Base-by-base conservation (phyloP, 2,329 filamentous ascomycete species). In the Penicillium italicum region DNA sequence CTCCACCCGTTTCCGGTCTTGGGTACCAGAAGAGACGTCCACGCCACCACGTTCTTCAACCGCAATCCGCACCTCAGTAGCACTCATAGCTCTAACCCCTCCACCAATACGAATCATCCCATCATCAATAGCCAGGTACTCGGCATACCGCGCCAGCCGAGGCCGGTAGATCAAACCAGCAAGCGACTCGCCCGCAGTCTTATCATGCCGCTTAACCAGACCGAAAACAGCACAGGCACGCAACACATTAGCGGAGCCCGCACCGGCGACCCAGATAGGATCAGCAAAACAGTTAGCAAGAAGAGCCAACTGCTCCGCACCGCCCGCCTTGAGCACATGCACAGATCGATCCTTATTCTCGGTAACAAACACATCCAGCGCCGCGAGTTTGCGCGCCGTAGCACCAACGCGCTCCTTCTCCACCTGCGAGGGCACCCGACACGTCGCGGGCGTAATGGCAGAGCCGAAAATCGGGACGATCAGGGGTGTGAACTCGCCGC, bases 401-500 rank as follows among this genome's bases (percentile, higher is more conserved):
- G 79, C 74, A 61, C 80, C 79, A 16, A 67, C 67, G 49, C 83
- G 75, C 37, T 85, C 80, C 34, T 73, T 72, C n/a, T 80, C 76
- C 7, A 90, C 77, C 75, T 97, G 93, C 37, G 76, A 77, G 0
- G 93, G 93, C 56, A 97, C 88, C 11, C 91, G 84, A 72, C 93
- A 97, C 0, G 90, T 88, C 64, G 85, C 84, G 0, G 93, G 93
- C 26, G 96, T 88, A 22, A 91, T 77, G 36, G 77, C 77, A 20
- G 86, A 85, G 0, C 82, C 82, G 26, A 96, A 76, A 31, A 85
- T 82, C 7, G 91, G 77, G 1, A 96, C 87, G 6, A 95, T 74
- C 6, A 97, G 69, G 0, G 92, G 91, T 1, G 92, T 90, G 75
- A 96, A 87, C 74, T 97, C 93, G 26, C 91, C 93, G 69, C 89